Conservation (phyloP, 306 rosid genomes). For the Rosa rugosa region DNA sequence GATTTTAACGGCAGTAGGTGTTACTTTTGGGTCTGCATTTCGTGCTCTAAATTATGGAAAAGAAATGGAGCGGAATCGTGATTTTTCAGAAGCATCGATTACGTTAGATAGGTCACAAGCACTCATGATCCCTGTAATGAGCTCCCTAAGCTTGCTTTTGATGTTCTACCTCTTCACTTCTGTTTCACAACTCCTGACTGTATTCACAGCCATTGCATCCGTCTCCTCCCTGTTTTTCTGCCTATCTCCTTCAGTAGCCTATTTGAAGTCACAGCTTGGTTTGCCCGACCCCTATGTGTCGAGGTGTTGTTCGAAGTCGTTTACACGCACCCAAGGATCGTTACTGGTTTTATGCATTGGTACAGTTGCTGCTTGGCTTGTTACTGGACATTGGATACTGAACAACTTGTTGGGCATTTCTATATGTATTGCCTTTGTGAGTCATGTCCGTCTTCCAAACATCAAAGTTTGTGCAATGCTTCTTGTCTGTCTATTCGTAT, state of each 20-base stretch:
- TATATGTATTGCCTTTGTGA: slow-evolving; percentile 92
- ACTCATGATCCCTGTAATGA: slow-evolving; percentile 96
- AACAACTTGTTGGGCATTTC: slow-evolving; percentile 93
- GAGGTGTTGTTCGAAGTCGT: slow-evolving; percentile 89
- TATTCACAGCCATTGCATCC: slow-evolving; percentile 86
- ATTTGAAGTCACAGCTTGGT: slow-evolving; percentile 69
- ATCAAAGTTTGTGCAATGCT: slow-evolving; percentile 96
- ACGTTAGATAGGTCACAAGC: slow-evolving; percentile 90
- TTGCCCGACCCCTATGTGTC: slow-evolving; percentile 90
- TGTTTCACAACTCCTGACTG: slow-evolving; percentile 87
- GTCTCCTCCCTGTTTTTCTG: slow-evolving; percentile 85
- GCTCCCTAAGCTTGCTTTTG: slow-evolving; percentile 91
- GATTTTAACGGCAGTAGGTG: slow-evolving; percentile 83
- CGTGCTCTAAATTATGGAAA: slow-evolving; percentile 92
- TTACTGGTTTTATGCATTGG: slow-evolving; percentile 57
- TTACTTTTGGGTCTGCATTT: slow-evolving; percentile 92
- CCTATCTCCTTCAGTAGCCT: slow-evolving; percentile 65
- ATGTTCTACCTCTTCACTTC: slow-evolving; percentile 97
- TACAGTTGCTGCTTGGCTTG: slow-evolving; percentile 86
- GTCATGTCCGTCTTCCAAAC: slow-evolving; percentile 97
- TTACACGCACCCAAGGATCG: slow-evolving; percentile 72
- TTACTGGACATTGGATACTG: slow-evolving; percentile 92
- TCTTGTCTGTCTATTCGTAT: slow-evolving; percentile 78
- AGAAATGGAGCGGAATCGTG: slow-evolving; percentile 92
- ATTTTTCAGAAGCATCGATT: slow-evolving; percentile 80